Conservation (phyloP, 169 alveolate genomes). For the Babesia ovata region DNA sequence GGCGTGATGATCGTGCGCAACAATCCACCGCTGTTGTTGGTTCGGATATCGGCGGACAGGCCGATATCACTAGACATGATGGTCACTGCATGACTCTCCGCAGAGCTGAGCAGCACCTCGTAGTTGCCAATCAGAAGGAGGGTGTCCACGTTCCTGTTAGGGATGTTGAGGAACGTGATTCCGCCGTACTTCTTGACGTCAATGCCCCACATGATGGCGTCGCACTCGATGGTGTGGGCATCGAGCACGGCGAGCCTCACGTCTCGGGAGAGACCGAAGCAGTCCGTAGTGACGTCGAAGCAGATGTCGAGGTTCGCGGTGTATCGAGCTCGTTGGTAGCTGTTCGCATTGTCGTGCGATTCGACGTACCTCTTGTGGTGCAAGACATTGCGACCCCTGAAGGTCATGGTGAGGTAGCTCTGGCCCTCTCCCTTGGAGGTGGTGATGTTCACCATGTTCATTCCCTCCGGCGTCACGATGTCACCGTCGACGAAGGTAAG, state of each 20-base stretch:
- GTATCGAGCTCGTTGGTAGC: conserved; percentile 2
- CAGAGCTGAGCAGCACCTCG: conserved; percentile 21
- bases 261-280: not conserved
- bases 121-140: conserved; percentile 4
- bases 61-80: not conserved
- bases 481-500: not conserved
- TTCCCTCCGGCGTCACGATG: not conserved
- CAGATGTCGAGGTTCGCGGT: not conserved
- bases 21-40: not conserved
- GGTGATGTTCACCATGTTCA: conserved; percentile 7
- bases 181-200: conserved; percentile 5
- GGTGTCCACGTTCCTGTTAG: not conserved
- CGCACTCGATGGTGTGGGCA: not conserved
- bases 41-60: conserved; percentile 3
- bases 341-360: not conserved
- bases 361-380: conserved; percentile 16
- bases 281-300: not conserved
- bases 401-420: conserved; percentile 1
- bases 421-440: not conserved
- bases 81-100: conserved; percentile 5
- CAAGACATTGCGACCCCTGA: not conserved
- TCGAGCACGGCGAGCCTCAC: conserved; percentile 1
- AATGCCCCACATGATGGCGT: conserved; percentile 14
- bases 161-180: conserved; percentile 1
- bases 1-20: conserved; percentile 20